Conservation (phyloP, 2,329 filamentous ascomycete species). For the Corinectria fuckeliana region DNA sequence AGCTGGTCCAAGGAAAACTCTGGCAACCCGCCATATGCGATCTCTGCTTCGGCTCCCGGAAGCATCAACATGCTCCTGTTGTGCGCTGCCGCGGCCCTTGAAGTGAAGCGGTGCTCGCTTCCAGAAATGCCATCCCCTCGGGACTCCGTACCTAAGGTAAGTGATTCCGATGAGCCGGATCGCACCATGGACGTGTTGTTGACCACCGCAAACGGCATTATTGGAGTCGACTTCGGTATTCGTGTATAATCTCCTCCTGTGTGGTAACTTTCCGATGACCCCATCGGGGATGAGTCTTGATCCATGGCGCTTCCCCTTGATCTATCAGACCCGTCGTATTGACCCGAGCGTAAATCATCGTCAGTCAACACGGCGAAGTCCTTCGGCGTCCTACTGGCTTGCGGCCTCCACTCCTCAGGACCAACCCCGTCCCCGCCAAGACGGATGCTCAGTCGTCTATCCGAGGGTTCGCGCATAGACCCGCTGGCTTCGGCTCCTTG, state of each 20-base stretch:
- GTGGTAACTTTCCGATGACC: conserved; percentile 1
- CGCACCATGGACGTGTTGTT: conserved; percentile 12
- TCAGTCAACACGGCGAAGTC: conserved; percentile 9
- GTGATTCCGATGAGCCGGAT: conserved; percentile 7
- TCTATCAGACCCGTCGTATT: conserved; percentile 19
- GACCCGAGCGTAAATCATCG: conserved; percentile 11
- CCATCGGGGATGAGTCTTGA: conserved; percentile 5
- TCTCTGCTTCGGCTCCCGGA: conserved; percentile 12
- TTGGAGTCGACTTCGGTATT: conserved; percentile 17
- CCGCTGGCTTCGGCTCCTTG: background rate
- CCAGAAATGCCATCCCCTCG: conserved; percentile 4
- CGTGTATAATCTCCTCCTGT: background rate
- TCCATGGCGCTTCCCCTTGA: conserved; percentile 13
- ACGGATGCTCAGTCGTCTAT: conserved; percentile 22
- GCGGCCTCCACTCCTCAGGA: conserved; percentile 3
- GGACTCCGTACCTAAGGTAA: conserved; percentile 2
- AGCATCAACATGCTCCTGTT: conserved; percentile 25
- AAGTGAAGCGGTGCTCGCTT: conserved; percentile 4
- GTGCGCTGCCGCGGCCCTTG: background rate
- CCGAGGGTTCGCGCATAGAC: background rate
- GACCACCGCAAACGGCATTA: conserved; percentile 17
- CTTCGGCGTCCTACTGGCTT: background rate
- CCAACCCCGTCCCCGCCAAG: conserved; percentile 17
- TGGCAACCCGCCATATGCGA: background rate
- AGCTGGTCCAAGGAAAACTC: conserved; percentile 14